A percentile compares a stretch with the other conserved stretches of the same genome.
Conservation (phyloP, 2,329 filamentous ascomycete genomes). For the Biscogniauxia marginata region DNA sequence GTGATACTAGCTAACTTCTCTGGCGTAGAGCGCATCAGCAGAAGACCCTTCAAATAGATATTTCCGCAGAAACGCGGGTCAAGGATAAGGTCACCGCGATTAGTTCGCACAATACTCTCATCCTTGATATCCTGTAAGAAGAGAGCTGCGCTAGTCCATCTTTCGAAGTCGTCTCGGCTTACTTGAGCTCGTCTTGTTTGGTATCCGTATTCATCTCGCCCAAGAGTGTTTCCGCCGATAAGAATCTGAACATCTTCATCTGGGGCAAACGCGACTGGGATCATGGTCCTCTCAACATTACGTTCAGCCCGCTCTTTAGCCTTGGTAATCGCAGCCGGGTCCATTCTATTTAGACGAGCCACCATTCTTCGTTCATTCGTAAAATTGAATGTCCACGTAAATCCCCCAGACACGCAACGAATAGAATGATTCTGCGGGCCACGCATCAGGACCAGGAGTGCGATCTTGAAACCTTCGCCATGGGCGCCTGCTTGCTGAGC, state of each 20-base stretch:
- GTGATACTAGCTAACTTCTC: conserved; percentile 23
- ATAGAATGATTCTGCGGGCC: conserved; percentile 27
- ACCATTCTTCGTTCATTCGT: conserved; percentile 21
- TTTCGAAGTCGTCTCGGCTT: conserved; percentile 11
- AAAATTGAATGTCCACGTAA: conserved; percentile 33
- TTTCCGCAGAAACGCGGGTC: conserved; percentile 17
- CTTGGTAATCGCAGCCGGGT: neutral
- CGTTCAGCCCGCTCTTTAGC: conserved; percentile 3
- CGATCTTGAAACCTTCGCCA: conserved; percentile 34
- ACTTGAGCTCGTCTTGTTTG: conserved; percentile 4
- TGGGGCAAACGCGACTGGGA: conserved; percentile 10
- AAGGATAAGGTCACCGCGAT: conserved; percentile 21
- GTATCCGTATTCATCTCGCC: conserved; percentile 11
- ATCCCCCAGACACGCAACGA: conserved; percentile 24
- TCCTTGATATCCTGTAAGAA: conserved; percentile 15
- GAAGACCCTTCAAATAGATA: conserved; percentile 26
- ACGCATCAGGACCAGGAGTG: conserved; percentile 31
- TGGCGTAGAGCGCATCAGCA: conserved; percentile 14
- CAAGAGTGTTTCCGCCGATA: conserved; percentile 17
- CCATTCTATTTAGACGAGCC: conserved; percentile 13
- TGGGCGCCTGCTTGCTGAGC: conserved; percentile 26
- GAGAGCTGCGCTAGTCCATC: conserved; percentile 21
- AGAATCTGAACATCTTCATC: conserved; percentile 22
- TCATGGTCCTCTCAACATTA: conserved; percentile 3
- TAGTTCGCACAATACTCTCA: conserved; percentile 4